Percentiles rank a stretch among this genome's conserved stretches.
phyloP scores from a whole-genome alignment of 495 filamentous ascomycete genomes.

The Xylaria palmicola region DNA sequence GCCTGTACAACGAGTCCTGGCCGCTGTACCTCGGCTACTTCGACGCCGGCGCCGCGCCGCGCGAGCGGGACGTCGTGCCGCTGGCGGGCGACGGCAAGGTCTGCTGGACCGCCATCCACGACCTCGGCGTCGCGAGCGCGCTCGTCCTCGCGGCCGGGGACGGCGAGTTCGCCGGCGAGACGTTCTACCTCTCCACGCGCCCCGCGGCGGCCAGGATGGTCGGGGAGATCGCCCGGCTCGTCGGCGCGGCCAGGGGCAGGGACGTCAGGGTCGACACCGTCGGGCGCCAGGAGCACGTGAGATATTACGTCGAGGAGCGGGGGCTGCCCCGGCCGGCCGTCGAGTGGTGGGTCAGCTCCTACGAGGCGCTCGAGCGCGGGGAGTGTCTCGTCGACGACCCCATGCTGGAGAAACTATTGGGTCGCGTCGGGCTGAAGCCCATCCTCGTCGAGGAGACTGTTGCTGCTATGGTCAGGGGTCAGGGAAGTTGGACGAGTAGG shows the following conservation, averaged over 20 bases:
- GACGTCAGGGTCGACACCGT: slow-evolving; percentile 26
- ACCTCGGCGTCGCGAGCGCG: slow-evolving; percentile 43
- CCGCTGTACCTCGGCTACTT: slow-evolving; percentile 69
- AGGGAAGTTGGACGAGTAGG: background rate
- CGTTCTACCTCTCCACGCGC: slow-evolving; percentile 37
- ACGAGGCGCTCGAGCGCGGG: slow-evolving; percentile 40
- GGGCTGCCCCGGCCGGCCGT: slow-evolving; percentile 34
- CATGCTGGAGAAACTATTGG: slow-evolving; percentile 38
- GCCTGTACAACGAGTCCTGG: slow-evolving; percentile 66
- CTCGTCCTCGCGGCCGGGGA: slow-evolving; percentile 28
- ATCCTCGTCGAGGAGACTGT: slow-evolving; percentile 34
- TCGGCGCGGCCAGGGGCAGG: slow-evolving; percentile 26
- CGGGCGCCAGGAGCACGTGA: slow-evolving; percentile 35
- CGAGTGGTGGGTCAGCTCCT: slow-evolving; percentile 47
- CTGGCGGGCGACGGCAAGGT: slow-evolving; percentile 43
- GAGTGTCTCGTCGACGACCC: slow-evolving; percentile 44
- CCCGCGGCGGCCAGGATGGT: slow-evolving; percentile 28
- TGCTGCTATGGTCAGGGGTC: slow-evolving; percentile 24
- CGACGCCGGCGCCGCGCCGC: slow-evolving; percentile 27
- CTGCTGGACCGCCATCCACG: slow-evolving; percentile 45
- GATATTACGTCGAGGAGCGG: slow-evolving; percentile 37
- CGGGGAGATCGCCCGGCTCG: slow-evolving; percentile 34
- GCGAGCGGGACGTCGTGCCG: slow-evolving; percentile 27
- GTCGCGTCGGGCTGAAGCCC: slow-evolving; percentile 33
- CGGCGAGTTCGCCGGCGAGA: slow-evolving; percentile 35